Conservation (phyloP, 345 rosid species). For the Eucalyptus marginata region DNA sequence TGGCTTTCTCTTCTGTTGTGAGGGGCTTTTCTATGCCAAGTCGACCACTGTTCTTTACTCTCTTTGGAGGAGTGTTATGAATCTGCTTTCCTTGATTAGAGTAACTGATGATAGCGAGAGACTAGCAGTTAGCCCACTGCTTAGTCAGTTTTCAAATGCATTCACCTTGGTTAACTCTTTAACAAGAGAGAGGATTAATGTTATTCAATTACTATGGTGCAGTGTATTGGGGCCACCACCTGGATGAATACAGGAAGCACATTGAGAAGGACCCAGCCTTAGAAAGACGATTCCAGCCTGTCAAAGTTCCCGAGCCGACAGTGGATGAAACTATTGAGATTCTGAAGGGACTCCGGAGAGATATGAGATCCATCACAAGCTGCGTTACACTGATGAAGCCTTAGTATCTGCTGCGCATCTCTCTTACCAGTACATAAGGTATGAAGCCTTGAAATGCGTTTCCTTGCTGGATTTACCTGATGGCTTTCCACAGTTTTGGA, state of each 20-base stretch:
- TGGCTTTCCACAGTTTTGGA: neutral
- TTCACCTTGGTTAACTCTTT: neutral
- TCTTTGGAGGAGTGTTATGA: neutral
- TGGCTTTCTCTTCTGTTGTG: neutral
- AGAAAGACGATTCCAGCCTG: slow-evolving; percentile 98
- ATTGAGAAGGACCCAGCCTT: slow-evolving; percentile 99
- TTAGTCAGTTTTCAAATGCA: neutral
- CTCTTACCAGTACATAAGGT: slow-evolving; percentile 98
- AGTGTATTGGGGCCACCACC: slow-evolving; percentile 99
- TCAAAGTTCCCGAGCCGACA: slow-evolving; percentile 93
- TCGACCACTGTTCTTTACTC: neutral
- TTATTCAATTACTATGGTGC: slow-evolving; percentile 1
- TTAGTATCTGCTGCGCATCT: slow-evolving; percentile 81
- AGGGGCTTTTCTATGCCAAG: neutral
- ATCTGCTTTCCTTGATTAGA: neutral
- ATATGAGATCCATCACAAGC: slow-evolving; percentile 99
- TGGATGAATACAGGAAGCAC: slow-evolving; percentile 96
- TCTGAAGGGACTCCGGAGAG: slow-evolving; percentile 91
- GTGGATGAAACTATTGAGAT: slow-evolving; percentile 92
- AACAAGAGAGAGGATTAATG: neutral
- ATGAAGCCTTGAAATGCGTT: neutral
- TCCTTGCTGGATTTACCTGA: neutral
- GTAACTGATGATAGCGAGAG: neutral
- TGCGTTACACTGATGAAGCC: slow-evolving; percentile 89
- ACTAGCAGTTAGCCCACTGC: neutral